phyloP scores from a whole-genome alignment of 345 rosid genomes.

The Corchorus capsularis region DNA sequence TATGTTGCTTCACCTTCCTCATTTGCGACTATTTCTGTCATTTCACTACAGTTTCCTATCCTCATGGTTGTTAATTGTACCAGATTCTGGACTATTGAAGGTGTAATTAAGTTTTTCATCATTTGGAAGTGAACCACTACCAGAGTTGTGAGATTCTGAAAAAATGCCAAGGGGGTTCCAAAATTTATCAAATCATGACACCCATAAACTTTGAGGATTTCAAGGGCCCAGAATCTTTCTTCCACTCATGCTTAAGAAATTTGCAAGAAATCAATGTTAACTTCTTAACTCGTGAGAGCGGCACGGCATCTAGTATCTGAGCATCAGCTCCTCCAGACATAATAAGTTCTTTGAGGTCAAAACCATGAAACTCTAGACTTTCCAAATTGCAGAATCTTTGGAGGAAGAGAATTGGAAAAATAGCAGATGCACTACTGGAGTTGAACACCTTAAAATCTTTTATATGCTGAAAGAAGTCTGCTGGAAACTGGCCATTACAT shows the following conservation, averaged over 20 bases:
- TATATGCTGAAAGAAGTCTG: no score
- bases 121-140: fast-evolving
- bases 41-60: not conserved
- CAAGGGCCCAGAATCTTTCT: not conserved
- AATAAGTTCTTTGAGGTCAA: no score
- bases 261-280: no score
- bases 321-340: not conserved
- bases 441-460: no score
- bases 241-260: not conserved
- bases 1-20: no score
- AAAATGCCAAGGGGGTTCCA: not conserved
- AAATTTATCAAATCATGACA: not conserved
- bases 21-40: not conserved
- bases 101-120: not conserved
- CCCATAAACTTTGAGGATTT: not conserved
- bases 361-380: no score
- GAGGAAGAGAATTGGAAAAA: no score
- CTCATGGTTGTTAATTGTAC: not conserved
- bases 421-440: no score
- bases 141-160: not conserved
- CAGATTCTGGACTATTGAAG: not conserved
- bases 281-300: not conserved
- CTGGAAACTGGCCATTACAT: not conserved
- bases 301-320: not conserved
- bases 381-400: not conserved